phyloP scores from a whole-genome alignment of 2,329 filamentous ascomycete genomes.

The Diaporthe citri region DNA sequence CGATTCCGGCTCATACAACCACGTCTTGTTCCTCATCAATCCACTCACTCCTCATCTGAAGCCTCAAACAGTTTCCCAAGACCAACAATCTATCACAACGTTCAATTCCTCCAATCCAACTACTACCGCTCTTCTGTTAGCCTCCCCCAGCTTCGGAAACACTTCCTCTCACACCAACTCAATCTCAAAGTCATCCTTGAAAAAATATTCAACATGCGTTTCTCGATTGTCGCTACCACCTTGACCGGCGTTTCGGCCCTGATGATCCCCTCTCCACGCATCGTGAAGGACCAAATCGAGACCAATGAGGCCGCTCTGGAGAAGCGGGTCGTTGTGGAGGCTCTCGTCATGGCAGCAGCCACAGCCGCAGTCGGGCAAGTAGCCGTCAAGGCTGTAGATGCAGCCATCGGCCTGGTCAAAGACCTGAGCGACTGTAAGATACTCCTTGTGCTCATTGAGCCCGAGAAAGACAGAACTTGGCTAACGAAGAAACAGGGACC shows the following conservation, averaged over 20 bases:
- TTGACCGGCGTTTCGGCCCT: not conserved
- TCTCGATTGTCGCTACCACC: not conserved
- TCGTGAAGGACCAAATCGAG: not conserved
- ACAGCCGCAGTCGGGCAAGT: not conserved
- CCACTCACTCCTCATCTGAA: not conserved
- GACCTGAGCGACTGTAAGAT: constrained; percentile 3
- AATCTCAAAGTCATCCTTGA: not conserved
- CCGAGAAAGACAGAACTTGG: too few species aligned
- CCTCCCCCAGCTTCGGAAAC: too few species aligned
- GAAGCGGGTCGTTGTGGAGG: constrained; percentile 4
- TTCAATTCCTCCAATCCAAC: not conserved
- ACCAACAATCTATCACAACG: not conserved
- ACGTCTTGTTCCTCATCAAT: not conserved
- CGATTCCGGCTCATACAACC: not conserved
- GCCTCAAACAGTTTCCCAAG: not conserved
- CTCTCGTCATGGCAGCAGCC: not conserved
- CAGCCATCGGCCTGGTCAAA: not conserved
- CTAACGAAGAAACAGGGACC: constrained; percentile 5
- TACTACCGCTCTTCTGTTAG: not conserved
- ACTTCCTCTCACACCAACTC: not conserved
- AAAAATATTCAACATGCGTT: constrained; percentile 5
- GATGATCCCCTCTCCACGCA: not conserved
- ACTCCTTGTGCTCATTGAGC: not conserved
- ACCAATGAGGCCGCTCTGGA: not conserved
- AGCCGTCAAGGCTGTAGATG: not conserved